Percentiles rank a stretch among this genome's conserved stretches.
phyloP scores from a whole-genome alignment of 2,329 filamentous ascomycete species.

The Pseudogymnoascus sp. region DNA sequence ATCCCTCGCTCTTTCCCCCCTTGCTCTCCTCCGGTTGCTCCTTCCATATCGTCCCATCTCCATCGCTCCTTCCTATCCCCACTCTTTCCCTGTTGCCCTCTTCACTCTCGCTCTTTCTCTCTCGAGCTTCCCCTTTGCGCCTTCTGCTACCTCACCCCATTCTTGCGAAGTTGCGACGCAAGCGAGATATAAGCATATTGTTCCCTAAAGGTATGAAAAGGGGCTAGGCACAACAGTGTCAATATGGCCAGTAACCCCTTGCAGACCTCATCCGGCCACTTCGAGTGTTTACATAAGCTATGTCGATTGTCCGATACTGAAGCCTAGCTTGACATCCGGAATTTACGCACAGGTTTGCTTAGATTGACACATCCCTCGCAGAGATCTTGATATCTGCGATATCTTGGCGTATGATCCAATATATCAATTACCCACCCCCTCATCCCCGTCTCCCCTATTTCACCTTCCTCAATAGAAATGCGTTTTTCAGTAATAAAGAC shows the following conservation, averaged over 20 bases:
- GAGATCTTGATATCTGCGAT: background rate
- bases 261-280: background rate
- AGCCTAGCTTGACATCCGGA: background rate
- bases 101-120: too few relatives aligned
- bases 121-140: too few relatives aligned
- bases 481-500: background rate
- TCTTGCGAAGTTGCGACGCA: background rate
- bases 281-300: background rate
- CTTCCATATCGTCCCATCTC: too few relatives aligned
- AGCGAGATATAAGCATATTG: background rate
- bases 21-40: too few relatives aligned
- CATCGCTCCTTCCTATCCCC: too few relatives aligned
- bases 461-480: conserved; percentile 14
- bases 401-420: background rate
- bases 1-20: background rate
- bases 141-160: background rate
- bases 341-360: background rate
- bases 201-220: background rate
- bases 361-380: background rate
- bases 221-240: background rate
- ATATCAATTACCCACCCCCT: conserved; percentile 17
- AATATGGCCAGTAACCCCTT: background rate
- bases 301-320: background rate
- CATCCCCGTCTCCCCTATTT: background rate
- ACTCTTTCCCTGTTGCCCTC: too few relatives aligned